phyloP scores from a whole-genome alignment of 371 early-diverging fungal genomes.

The Mucor circinelloides region DNA sequence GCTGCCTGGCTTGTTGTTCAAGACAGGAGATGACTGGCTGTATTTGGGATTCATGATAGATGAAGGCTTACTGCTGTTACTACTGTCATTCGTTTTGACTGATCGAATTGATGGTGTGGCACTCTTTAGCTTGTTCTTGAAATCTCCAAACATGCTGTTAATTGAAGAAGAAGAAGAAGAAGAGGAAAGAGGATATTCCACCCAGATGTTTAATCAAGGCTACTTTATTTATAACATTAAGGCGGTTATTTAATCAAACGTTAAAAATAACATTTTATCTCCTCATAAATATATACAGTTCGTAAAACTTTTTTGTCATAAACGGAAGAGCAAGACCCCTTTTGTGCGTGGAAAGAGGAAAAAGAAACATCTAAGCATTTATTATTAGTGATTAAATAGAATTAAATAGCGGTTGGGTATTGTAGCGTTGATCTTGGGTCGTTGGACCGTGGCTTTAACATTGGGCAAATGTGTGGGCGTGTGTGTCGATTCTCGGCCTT shows the following conservation, averaged over 20 bases:
- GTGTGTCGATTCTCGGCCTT: background rate
- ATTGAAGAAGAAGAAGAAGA: background rate
- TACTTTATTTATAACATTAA: slow-evolving; percentile 5
- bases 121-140: slow-evolving; percentile 20
- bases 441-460: background rate
- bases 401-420: background rate
- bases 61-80: background rate
- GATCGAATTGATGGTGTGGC: slow-evolving; percentile 9
- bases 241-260: slow-evolving; percentile 4
- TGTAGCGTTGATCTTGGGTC: background rate
- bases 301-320: background rate
- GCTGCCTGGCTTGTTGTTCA: background rate
- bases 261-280: background rate
- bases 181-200: background rate
- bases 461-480: background rate
- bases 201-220: background rate
- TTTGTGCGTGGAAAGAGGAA: background rate
- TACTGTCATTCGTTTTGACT: background rate
- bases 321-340: background rate
- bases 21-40: background rate
- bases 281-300: background rate
- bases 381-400: background rate
- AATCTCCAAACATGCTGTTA: slow-evolving; percentile 4
- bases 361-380: background rate
- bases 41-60: background rate